Base-by-base conservation (phyloP, 2,329 filamentous ascomycete species). In the Colletotrichum chlorophyti region DNA sequence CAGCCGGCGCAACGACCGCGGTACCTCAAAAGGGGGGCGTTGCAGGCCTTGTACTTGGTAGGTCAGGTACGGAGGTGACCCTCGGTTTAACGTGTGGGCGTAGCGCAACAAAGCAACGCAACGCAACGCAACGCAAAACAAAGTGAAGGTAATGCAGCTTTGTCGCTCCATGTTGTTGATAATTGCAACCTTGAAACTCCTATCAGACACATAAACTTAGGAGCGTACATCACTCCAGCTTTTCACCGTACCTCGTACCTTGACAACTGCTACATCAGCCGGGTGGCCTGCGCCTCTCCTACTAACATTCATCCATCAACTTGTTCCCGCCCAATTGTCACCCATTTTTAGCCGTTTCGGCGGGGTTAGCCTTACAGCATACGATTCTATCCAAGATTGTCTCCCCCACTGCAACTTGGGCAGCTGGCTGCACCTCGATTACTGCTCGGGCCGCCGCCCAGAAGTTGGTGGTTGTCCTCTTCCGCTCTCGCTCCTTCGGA, bases 301-400 rank as follows among this genome's bases (percentile, higher is more conserved):
- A 38, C 51, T 45, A 60, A 45, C 51, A 50, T 57, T 34, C 38
- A 50, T 45, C 51, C 32, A 40, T 26, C n/a, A n/a, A n/a, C n/a
- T n/a, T 24, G 27, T 34, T 23, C 50, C 52, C 40, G 57, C 52
- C 51, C 43, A 10, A 26, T 49, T 34, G 38, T 38, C 57, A 32
- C 32, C 51, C 57, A 60, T 37, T 57, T 46, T 50, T 57, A 60
- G 31, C 52, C 52, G 52, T 55, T 60, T 50, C 53, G 52, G 57
- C 57, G 57, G 51, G 52, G 52, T 57, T 43, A 29, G 45, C 57
- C 57, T 60, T 57, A 60, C 34, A 57, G n/a, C n/a, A n/a, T n/a
- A n/a, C n/a, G n/a, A n/a, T n/a, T n/a, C n/a, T n/a, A n/a, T n/a
- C n/a, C n/a, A n/a, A 51, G 38, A 55, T 38, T 49, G 43, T 34